Base-by-base conservation (phyloP, 2,329 filamentous ascomycete species). In the Spiromastix sp. region DNA sequence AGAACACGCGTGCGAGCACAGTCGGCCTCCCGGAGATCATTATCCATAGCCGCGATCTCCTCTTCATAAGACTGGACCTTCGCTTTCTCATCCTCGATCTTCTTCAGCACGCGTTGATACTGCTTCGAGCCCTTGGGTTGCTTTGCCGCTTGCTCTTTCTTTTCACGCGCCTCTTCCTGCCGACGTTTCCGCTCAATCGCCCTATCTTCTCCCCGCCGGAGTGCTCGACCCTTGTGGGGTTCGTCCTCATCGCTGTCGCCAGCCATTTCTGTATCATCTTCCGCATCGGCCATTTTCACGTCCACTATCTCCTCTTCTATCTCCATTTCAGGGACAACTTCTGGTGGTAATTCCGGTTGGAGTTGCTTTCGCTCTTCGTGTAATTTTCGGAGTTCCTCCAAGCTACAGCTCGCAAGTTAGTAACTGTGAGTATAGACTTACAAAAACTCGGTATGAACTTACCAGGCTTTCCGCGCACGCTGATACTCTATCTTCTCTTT, bases 401-500 rank as follows among this genome's bases (percentile, higher is more conserved):
- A 49, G 15, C 59, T 63, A 30, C 5, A 37, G 24, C 21, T 39
- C 36, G 34, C 17, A 13, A 34, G 34, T 28, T 15, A 29, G 22
- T 13, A 33, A 30, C 31, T 16, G 13, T n/a, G n/a, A 30, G 22
- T 40, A 7, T 21, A 19, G 21, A 29, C 20, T 12, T 18, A 22
- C 3, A 34, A 19, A 9, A 18, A 2, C n/a, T 21, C 21, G 13
- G 12, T 22, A 32, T 19, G 10, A 8, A 67, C 71, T 61, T 64
- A 74, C 66, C 67, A 60, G 46, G 65, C 61, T 56, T 79, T 81
- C 44, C 82, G 78, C 47, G 82, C 76, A 45, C 86, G 76, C 61
- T 96, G 89, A 60, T 78, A 81, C 45, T 93, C 85, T 42, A 95
- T 94, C 64, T 94, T 95, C 55, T 93, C 83, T 59, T 98, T 98